phyloP scores from a whole-genome alignment of 2,329 filamentous ascomycete species.

The Verticillium albo-atrum region DNA sequence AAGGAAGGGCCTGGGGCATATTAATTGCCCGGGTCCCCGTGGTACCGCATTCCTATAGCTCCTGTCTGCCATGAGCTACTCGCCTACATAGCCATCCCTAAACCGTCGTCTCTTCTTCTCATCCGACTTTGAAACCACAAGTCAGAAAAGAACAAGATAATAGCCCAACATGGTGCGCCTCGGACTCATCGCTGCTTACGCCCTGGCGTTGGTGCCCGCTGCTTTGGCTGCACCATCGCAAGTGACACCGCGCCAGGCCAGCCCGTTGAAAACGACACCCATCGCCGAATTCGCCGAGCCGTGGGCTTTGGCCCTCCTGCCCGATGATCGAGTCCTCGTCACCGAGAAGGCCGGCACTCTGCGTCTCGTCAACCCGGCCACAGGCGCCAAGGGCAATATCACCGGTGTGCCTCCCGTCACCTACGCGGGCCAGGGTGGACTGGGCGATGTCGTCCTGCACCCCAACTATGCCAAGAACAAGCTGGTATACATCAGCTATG shows the following conservation, averaged over 20 bases:
- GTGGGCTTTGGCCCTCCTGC: constrained; percentile 27
- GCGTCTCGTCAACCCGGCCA: constrained; percentile 21
- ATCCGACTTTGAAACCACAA: not conserved
- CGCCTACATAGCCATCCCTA: too few species aligned
- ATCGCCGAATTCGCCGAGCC: constrained; percentile 16
- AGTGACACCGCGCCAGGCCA: constrained; percentile 19
- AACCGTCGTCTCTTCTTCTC: not conserved
- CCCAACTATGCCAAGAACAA: constrained; percentile 24
- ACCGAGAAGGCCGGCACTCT: constrained; percentile 25
- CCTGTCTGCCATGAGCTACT: not conserved
- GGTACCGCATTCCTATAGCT: not conserved
- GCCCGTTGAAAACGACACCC: constrained; percentile 17
- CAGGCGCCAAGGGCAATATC: constrained; percentile 21
- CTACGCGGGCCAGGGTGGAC: constrained; percentile 26
- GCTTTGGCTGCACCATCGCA: constrained; percentile 19
- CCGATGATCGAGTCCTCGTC: constrained; percentile 24
- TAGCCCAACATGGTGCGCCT: constrained; percentile 20
- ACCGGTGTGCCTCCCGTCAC: constrained; percentile 24
- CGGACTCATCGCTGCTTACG: constrained; percentile 20
- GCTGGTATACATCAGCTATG: constrained; percentile 27
- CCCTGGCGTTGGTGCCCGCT: constrained; percentile 21
- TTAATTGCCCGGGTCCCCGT: not conserved
- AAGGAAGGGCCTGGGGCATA: not conserved
- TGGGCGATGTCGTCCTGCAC: constrained; percentile 27
- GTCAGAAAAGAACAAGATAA: not conserved